Evolutionary conservation across 176 grass and related monocot species (phyloP), one percentile per base, ranked within the genome.

Genomic region (Oryza brachyantha): DNA sequence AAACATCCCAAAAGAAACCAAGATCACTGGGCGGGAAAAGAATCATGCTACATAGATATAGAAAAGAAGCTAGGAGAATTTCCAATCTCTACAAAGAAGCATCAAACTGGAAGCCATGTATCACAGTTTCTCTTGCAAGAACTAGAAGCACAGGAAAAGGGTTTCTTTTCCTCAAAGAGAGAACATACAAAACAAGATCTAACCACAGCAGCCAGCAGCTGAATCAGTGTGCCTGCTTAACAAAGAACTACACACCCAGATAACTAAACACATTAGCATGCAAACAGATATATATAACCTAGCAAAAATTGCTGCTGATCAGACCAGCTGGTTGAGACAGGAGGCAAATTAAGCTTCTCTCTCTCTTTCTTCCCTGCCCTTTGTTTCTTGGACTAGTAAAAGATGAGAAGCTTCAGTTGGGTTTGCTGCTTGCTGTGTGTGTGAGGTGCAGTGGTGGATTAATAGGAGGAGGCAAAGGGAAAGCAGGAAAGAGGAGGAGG

Each of bases 321-420:
- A 42, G 21, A 34, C 37, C 19, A 67, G 27, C 29, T 57, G 45
- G 26, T 55, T 37, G 31, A 21, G 35, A 36, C 72, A 52, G 5
- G 76, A n/a, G 5, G 75, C 16, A 13, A 36, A 4, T n/a, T n/a
- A n/a, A 32, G 31, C 31, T 32, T 32, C 31, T 32, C 2, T 36
- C 66, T 58, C 43, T 29, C 75, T 17, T 68, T 79, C 21, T 27
- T 48, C 70, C 7, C 37, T 46, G 9, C 27, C n/a, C 50, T 61
- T 76, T 19, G 68, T 72, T 89, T 76, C 82, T 84, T 84, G 81
- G 76, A 84, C 70, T 74, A 61, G 38, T 72, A 76, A 89, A 62
- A n/a, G n/a, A n/a, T n/a, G n/a, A n/a, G 43, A 58, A 63, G 69
- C 46, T 79, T 68, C 61, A 72, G 58, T 72, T 41, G 57, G 64